Evolutionary conservation across 2,329 filamentous ascomycete genomes (phyloP).

Genomic region (Ploettnerulaceae sp.): DNA sequence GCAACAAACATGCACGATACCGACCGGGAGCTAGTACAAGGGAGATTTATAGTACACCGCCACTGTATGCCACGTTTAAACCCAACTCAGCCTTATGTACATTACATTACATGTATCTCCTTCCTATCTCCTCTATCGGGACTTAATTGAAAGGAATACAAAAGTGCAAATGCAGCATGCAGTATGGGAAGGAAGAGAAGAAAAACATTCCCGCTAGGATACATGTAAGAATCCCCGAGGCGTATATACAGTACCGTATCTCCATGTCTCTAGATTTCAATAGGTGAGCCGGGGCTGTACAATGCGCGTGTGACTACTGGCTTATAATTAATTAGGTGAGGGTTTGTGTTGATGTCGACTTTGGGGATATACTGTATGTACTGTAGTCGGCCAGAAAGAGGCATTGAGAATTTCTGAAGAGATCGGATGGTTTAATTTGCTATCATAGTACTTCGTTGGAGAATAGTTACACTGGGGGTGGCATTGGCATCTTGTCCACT

Average conservation of each 20-base stretch:
- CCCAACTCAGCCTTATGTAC: background rate
- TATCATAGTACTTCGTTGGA: background rate
- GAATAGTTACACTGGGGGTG: background rate
- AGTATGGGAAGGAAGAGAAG: too few relatives aligned
- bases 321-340: too few relatives aligned
- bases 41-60: too few relatives aligned
- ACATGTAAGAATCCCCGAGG: background rate
- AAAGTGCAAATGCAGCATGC: conserved; percentile 5
- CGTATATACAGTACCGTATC: background rate
- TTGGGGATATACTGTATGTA: too few relatives aligned
- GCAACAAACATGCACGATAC: too few relatives aligned
- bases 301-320: background rate
- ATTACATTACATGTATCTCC: too few relatives aligned
- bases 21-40: too few relatives aligned
- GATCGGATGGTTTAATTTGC: conserved; percentile 1
- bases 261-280: too few relatives aligned
- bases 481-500: conserved; percentile 1
- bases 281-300: background rate
- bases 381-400: background rate
- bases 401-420: conserved; percentile 4
- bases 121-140: background rate
- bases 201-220: background rate
- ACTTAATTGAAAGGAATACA: background rate
- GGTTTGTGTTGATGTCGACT: background rate
- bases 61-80: too few relatives aligned